Evolutionary conservation across 352 stramenopile genomes (phyloP).

Genomic region (Pythium utonaiense): DNA sequence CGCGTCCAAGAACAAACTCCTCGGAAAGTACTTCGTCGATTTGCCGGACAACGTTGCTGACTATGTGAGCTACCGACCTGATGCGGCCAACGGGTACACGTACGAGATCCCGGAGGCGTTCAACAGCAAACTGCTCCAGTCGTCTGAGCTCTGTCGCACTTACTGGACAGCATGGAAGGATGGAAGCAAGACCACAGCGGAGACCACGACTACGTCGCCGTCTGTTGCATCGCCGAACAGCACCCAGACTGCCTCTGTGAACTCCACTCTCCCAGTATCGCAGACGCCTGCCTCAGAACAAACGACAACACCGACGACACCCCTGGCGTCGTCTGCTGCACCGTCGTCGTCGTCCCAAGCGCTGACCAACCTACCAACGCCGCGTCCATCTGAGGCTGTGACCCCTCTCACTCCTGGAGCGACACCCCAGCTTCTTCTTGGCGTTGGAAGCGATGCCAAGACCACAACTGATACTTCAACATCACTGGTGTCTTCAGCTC

Average conservation of each 20-base stretch:
- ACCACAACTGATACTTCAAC: not conserved
- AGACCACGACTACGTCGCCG: not conserved
- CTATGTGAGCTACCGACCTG: slow-evolving; percentile 12
- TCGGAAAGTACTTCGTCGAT: slow-evolving; percentile 20
- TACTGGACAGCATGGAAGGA: slow-evolving; percentile 3
- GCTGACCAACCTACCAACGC: not conserved
- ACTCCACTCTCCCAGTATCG: not conserved
- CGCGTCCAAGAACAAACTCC: slow-evolving; percentile 8
- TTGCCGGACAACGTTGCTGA: slow-evolving; percentile 15
- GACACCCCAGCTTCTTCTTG: not conserved
- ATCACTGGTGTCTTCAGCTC: not conserved
- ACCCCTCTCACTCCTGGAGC: not conserved
- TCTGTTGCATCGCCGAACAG: not conserved
- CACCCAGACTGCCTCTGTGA: not conserved
- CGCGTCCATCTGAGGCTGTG: not conserved
- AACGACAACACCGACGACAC: not conserved
- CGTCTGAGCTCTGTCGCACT: not conserved
- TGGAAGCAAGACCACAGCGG: not conserved
- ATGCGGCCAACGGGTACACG: slow-evolving; percentile 18
- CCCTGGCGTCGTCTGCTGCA: not conserved
- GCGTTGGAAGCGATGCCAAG: not conserved
- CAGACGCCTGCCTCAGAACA: not conserved
- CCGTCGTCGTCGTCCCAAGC: not conserved
- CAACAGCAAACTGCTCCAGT: slow-evolving; percentile 4
- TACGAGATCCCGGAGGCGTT: slow-evolving; percentile 24